These are phyloP conservation scores for Ogataea methanolica DNA, from an alignment of 805 yeast species.

Conservation along the genomic window DNA sequence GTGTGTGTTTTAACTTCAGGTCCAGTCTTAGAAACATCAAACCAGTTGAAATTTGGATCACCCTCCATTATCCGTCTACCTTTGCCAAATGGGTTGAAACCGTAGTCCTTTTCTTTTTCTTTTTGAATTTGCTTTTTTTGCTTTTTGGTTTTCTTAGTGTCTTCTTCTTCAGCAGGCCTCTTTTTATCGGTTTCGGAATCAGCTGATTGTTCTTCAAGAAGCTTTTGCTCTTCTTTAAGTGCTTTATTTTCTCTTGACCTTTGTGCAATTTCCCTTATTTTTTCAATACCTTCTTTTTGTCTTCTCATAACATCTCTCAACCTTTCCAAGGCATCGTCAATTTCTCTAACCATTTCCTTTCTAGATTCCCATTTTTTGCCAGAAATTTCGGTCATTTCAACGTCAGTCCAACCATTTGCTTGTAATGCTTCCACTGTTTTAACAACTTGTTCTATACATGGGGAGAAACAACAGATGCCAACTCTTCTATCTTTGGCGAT, in stretches of 20 bases:
- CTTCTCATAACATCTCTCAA: conserved; percentile 75
- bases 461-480: conserved; percentile 91
- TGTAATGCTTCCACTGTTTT: conserved; percentile 76
- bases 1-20: conserved; percentile 90
- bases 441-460: conserved; percentile 95
- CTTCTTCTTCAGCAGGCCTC: conserved; percentile 13
- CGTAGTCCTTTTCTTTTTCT: conserved; percentile 33
- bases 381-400: conserved; percentile 90
- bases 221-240: conserved; percentile 29
- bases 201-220: conserved; percentile 23
- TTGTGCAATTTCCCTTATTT: conserved; percentile 33
- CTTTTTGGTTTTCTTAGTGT: conserved; percentile 10
- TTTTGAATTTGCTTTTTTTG: conserved; percentile 4
- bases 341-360: conserved; percentile 76
- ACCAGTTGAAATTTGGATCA: conserved; percentile 75
- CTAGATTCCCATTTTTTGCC: conserved; percentile 84
- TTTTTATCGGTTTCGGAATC: conserved; percentile 10
- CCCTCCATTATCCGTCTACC: conserved; percentile 87
- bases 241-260: background rate
- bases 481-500: conserved; percentile 49
- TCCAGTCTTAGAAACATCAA: conserved; percentile 77
- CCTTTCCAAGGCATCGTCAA: conserved; percentile 76
- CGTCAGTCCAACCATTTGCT: conserved; percentile 72
- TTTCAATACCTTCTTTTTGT: conserved; percentile 60
- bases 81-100: conserved; percentile 90